Evolutionary conservation across 2,329 filamentous ascomycete species (phyloP).

Genomic region (Fusarium vanettenii): DNA sequence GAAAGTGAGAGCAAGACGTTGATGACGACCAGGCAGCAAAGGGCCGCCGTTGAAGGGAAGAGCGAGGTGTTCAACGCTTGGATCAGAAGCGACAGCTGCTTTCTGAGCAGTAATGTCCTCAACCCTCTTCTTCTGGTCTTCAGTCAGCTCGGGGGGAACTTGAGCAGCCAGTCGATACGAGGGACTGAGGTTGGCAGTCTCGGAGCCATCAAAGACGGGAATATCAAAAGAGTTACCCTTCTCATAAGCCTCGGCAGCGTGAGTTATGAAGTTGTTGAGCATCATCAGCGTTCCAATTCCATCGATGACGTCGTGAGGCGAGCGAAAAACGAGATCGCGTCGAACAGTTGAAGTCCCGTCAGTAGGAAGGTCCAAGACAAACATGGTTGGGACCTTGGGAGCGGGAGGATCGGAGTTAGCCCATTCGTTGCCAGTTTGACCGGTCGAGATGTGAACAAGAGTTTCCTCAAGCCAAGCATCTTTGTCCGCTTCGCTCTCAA

Average conservation of each 20-base stretch:
- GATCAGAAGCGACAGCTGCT: neutral
- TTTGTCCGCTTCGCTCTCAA: constrained; percentile 10
- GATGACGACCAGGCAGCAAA: constrained; percentile 35
- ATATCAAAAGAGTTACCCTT: constrained; percentile 10
- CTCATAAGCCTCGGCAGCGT: constrained; percentile 38
- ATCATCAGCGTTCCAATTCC: constrained; percentile 53
- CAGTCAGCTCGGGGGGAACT: rapidly evolving
- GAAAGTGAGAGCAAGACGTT: constrained; percentile 39
- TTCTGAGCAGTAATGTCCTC: constrained; percentile 3
- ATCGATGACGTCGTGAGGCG: constrained; percentile 54
- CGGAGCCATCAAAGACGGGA: constrained; percentile 35
- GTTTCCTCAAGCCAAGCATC: constrained; percentile 47
- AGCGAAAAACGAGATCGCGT: constrained; percentile 50
- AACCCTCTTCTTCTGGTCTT: neutral
- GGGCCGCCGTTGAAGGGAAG: constrained; percentile 38
- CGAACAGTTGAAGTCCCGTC: neutral
- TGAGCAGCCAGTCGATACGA: constrained; percentile 14
- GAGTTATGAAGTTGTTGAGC: constrained; percentile 45
- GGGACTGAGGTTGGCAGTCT: constrained; percentile 24
- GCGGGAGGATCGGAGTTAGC: constrained; percentile 46
- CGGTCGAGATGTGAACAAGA: constrained; percentile 39
- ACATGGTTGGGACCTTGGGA: constrained; percentile 47
- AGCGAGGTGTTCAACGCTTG: neutral
- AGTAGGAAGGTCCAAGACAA: constrained; percentile 40
- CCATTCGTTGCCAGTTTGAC: constrained; percentile 46